phyloP scores from a whole-genome alignment of 2,329 filamentous ascomycete species.

The Stachybotrys elegans region DNA sequence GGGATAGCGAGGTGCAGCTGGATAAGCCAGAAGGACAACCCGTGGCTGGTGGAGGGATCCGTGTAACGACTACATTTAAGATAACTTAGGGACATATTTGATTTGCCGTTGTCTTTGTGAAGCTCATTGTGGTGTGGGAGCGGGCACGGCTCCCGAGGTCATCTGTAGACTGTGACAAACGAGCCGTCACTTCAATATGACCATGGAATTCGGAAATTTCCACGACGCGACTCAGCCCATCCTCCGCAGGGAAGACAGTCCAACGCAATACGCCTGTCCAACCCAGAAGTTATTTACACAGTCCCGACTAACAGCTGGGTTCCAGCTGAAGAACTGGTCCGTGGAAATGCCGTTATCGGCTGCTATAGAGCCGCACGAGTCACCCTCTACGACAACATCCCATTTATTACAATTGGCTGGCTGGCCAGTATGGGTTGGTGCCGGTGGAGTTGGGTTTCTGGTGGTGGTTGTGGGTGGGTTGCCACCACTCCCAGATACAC shows the following conservation, averaged over 20 bases:
- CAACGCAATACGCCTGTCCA: neutral
- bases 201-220: no score
- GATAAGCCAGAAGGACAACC: no score
- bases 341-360: neutral
- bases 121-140: no score
- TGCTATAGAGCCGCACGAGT: neutral
- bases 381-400: neutral
- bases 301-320: neutral
- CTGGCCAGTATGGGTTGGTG: neutral
- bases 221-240: neutral
- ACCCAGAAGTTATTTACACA: neutral
- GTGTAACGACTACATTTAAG: no score
- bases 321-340: neutral
- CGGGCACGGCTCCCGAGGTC: no score
- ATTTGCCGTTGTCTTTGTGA: no score
- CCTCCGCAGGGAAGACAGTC: neutral
- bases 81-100: no score
- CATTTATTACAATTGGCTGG: neutral
- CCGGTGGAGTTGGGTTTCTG: neutral
- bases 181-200: no score
- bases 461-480: neutral
- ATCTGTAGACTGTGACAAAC: no score
- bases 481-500: neutral
- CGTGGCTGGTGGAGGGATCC: no score
- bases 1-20: no score